Evolutionary conservation across 2,329 filamentous ascomycete genomes (phyloP), one percentile per base, ranked within the genome.

Genomic region (Colletotrichum orchidophilum): DNA sequence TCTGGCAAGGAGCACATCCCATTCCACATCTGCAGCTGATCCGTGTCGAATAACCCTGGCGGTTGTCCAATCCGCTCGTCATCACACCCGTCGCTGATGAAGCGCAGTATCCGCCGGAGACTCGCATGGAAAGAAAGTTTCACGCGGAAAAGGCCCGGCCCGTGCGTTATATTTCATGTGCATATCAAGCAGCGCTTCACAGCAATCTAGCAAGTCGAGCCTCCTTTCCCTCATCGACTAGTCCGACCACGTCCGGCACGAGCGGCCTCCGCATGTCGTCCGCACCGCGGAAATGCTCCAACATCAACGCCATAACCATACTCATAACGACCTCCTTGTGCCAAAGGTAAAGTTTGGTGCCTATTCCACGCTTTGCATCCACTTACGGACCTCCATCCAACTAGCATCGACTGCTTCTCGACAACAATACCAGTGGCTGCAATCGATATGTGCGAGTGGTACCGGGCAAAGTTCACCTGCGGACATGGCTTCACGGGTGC

Each of bases 361-460:
- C 18, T 52, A 12, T 52, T 52, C 27, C 11, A 13, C 49, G 12
- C 49, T 52, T 52, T 26, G 24, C 13, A 18, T 52, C 2, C 49
- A 52, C 49, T 5, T 52, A 52, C 27, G 26, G 24, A 52, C 49
- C 1, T 27, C 18, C 4, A 18, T 52, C 5, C 4, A 12, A 2
- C 21, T 24, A 52, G 49, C 24, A 26, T 21, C 49, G 9, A 27
- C 27, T 27, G 9, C 46, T 9, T 52, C 13, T 27, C 49, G 3
- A 52, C 5, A 52, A 27, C 29, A 55, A n/a, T 15, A 42, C 42
- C 27, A 13, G 50, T 31, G 11, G 59, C 27, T 26, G 11, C 49
- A 52, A 52, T 1, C 24, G 18, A 7, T 18, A 73, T 73, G 71
- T 73, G 71, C 61, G 60, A 71, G 27, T 73, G 71, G 71, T 73